Base-by-base conservation (phyloP, 345 rosid genomes). In the Balakata baccata region DNA sequence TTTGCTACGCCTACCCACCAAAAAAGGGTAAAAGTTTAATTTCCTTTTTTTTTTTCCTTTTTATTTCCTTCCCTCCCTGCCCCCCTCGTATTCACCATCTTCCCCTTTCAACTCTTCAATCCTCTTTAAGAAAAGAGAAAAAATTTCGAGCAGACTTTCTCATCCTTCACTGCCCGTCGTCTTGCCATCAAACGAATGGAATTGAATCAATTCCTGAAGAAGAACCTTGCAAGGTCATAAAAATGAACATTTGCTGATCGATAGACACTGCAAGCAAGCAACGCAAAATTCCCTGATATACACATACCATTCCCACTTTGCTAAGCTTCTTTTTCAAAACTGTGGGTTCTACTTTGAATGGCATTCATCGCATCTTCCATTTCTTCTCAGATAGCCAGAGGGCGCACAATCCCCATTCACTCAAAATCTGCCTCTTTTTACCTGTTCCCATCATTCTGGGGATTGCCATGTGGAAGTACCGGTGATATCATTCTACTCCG, bases 401-500 rank as follows among this genome's bases (percentile, higher is more conserved):
- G 66, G 59, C 37, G 51, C 7, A 49, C 54, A 66, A 69, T 37
- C 72, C 71, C 80, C 81, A 34, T 11, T 54, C 78, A 67, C 74
- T 54, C 51, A 61, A 74, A 37, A 56, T 49, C 25, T 37, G 54
- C 13, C 20, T 46, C 25, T 66, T 10, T 7, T 7, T 18, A 59
- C 45, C n/a, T 37, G 5, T 50, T 57, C 49, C 29, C 5, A 11
- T 11, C 25, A 9, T 3, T n/a, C 3, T 23, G 66, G 73, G 58
- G 73, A 66, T 63, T 11, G 75, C 70, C 66, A 34, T 25, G 43
- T 60, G 56, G 17, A 64, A 68, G 72, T 61, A 71, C 20, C 3
- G 10, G 43, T 59, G 57, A 25, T 22, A 14, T 16, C 5, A 59
- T 72, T 82, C 89, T 86, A 94, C 82, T 92, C 94, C 78, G 94